Base-by-base conservation (phyloP, 2,329 filamentous ascomycete species). In the Diaporthe citri region DNA sequence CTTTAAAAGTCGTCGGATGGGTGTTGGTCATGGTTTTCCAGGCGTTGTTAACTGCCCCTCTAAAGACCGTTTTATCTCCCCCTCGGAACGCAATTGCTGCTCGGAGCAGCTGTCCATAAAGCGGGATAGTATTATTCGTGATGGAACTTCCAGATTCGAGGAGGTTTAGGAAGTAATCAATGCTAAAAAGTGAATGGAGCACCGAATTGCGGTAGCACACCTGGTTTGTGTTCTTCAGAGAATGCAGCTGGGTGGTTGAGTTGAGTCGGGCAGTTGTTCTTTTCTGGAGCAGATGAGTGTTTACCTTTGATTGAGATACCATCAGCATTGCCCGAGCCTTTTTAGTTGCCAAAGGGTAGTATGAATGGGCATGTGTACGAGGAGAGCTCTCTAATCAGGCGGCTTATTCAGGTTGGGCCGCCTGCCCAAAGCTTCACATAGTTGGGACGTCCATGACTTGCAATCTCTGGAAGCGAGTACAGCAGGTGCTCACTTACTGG, bases 191-290 rank as follows among this genome's bases (percentile, higher is more conserved):
- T 13, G 46, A 41, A 17, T 72, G 57, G 8, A 72, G 39, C 9
- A 62, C n/a, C 6, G 57, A 43, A n/a, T 72, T 72, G 15, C 70
- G 70, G 12, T 36, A 72, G 39, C 70, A 72, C 13, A 55, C 0
- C 3, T 5, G 25, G 7, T 13, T 12, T n/a, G 3, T 2, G 17
- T 72, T 62, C 4, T 3, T 8, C 5, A 72, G 17, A 7, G 22
- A 0, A 9, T 13, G 1, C 15, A 51, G 55, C 2, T 22, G 2
- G 2, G 22, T 57, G 2, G 6, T 43, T 5, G n/a, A 12, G 4
- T 48, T 12, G n/a, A 72, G 13, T 36, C 9, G 7, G 13, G 9
- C 5, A 39, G 20, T 1, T 1, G 17, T 28, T 7, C 7, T 15
- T n/a, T 39, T 52, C 1, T 31, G 9, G 6, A 72, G 34, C 6